A percentile compares a stretch with the other conserved stretches of the same genome.
phyloP scores from a whole-genome alignment of 2,329 filamentous ascomycete species.

The Aspergillus cejpii region DNA sequence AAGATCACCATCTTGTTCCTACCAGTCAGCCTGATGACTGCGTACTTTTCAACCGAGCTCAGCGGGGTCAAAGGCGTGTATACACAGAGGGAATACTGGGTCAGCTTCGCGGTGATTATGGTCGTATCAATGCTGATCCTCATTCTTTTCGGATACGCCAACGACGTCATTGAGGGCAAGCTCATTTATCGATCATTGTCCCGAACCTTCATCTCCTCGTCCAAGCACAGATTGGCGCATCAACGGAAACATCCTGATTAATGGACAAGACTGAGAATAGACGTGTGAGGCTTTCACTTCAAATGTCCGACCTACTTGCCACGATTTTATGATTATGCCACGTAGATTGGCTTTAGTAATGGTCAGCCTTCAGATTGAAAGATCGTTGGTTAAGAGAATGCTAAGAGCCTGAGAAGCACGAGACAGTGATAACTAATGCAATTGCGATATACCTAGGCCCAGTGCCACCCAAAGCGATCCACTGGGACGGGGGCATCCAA shows the following conservation, averaged over 20 bases:
- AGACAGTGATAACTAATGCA: conserved; percentile 2
- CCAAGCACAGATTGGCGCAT: conserved; percentile 23
- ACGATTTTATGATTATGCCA: conserved; percentile 3
- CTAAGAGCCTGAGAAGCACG: conserved; percentile 3
- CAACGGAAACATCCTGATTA: conserved; percentile 10
- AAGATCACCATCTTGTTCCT: conserved; percentile 71
- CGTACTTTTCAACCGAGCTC: conserved; percentile 65
- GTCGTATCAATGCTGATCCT: conserved; percentile 53
- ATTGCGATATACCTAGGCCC: conserved; percentile 2
- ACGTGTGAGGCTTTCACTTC: too few relatives aligned
- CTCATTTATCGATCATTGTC: conserved; percentile 45
- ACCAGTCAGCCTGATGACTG: conserved; percentile 67
- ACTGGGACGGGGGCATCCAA: conserved; percentile 13
- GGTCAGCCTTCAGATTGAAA: too few relatives aligned
- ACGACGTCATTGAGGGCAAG: conserved; percentile 52
- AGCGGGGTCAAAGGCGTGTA: conserved; percentile 52
- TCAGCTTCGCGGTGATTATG: conserved; percentile 58
- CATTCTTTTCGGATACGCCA: conserved; percentile 52
- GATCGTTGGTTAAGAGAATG: background rate
- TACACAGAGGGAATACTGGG: conserved; percentile 59
- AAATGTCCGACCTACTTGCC: background rate
- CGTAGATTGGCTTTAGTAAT: conserved; percentile 6
- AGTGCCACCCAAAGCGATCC: conserved; percentile 14
- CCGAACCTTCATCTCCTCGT: conserved; percentile 31
- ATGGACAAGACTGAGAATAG: background rate